Evolutionary conservation across 73 alveolate genomes (phyloP).

Genomic region (Symbiodinium pilosum): DNA sequence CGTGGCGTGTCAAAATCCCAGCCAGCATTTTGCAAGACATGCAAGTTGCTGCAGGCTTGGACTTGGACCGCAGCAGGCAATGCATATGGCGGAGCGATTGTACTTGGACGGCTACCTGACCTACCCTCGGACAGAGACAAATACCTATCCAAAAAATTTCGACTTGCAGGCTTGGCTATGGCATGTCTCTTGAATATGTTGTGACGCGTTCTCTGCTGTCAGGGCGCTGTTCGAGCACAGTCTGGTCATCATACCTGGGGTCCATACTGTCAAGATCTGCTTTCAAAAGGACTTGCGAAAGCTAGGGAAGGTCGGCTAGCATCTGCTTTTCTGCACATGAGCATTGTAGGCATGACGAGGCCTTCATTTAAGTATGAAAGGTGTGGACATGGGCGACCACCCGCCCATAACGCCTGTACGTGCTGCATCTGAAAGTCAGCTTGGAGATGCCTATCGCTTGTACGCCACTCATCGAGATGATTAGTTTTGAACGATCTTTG

Average conservation of each 20-base stretch:
- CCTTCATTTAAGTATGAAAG: not conserved
- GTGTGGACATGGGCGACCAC: slow-evolving; percentile 99
- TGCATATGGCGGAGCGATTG: slow-evolving; percentile 99
- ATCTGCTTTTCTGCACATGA: too few species aligned
- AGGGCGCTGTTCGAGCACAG: slow-evolving; percentile 89
- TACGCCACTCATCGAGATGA: slow-evolving; percentile 49
- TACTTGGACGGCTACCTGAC: slow-evolving; percentile 99
- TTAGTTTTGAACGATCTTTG: not conserved
- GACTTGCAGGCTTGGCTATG: slow-evolving; percentile 33
- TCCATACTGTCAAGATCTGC: slow-evolving; percentile 45
- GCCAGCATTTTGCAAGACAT: too few species aligned
- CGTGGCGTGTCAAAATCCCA: too few species aligned
- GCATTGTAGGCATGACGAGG: not conserved
- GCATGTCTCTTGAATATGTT: not conserved
- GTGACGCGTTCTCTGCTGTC: not conserved
- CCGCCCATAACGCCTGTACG: slow-evolving; percentile 99
- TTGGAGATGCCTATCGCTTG: slow-evolving; percentile 96
- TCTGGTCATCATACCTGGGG: slow-evolving; percentile 93
- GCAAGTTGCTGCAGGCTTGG: slow-evolving; percentile 96
- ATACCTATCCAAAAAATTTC: slow-evolving; percentile 96
- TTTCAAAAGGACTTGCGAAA: slow-evolving; percentile 52
- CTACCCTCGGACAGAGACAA: slow-evolving; percentile 99
- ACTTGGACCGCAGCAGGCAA: slow-evolving; percentile 98
- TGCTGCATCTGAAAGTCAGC: slow-evolving; percentile 97
- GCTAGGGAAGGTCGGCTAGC: slow-evolving; percentile 45